phyloP scores from a whole-genome alignment of 495 filamentous ascomycete genomes.

The Cairneyella variabilis region DNA sequence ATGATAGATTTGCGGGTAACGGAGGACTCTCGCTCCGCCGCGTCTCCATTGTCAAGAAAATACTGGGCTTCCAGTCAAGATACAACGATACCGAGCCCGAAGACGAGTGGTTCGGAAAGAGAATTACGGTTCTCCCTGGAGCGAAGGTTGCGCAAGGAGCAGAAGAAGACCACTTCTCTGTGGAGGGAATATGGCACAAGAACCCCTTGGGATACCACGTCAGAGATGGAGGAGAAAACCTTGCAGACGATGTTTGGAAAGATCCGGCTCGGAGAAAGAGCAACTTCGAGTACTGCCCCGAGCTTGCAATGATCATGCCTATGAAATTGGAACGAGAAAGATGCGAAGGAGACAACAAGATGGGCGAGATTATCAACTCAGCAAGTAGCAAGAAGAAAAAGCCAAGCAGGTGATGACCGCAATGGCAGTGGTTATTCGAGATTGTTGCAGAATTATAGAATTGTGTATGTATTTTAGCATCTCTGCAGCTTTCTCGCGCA shows the following conservation, averaged over 20 bases:
- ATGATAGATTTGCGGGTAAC: slow-evolving; percentile 42
- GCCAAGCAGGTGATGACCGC: background rate
- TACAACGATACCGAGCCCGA: slow-evolving; percentile 42
- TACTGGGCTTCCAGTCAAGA: slow-evolving; percentile 40
- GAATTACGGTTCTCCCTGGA: slow-evolving; percentile 38
- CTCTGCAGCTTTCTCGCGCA: background rate
- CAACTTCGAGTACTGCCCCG: slow-evolving; percentile 47
- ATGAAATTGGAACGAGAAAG: slow-evolving; percentile 46
- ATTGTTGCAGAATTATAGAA: background rate
- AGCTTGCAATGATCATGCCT: slow-evolving; percentile 44
- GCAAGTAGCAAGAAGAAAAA: slow-evolving; percentile 5
- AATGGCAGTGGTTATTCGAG: background rate
- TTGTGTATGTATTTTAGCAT: slow-evolving; percentile 12
- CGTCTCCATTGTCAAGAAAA: slow-evolving; percentile 36
- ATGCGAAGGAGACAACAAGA: slow-evolving; percentile 30
- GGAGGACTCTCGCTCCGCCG: slow-evolving; percentile 48
- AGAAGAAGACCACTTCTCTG: slow-evolving; percentile 35
- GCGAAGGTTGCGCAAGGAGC: slow-evolving; percentile 38
- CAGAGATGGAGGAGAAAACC: slow-evolving; percentile 31
- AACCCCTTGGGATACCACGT: slow-evolving; percentile 48
- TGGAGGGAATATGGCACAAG: slow-evolving; percentile 41
- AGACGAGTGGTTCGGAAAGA: slow-evolving; percentile 46
- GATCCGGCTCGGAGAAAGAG: slow-evolving; percentile 31
- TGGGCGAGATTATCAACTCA: slow-evolving; percentile 13
- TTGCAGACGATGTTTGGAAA: slow-evolving; percentile 39